These are phyloP conservation scores for Fusarium sororula DNA, from an alignment of 2,329 filamentous ascomycete genomes.

Conservation along the genomic window DNA sequence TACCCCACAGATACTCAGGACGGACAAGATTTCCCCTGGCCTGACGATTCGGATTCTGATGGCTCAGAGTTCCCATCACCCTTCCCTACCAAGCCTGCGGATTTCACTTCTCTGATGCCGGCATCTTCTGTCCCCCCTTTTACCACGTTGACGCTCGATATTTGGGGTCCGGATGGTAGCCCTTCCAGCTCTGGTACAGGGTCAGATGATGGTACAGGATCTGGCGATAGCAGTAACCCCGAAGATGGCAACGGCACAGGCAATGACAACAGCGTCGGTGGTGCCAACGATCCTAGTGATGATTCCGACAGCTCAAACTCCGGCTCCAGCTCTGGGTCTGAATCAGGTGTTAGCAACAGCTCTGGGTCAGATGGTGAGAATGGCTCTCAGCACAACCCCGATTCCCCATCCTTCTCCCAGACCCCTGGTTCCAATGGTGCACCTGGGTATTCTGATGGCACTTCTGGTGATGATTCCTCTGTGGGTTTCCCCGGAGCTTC, in stretches of 20 bases:
- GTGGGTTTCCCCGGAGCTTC: constrained; percentile 11
- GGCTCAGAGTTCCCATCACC: constrained; percentile 37
- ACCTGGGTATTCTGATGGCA: constrained; percentile 31
- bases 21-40: constrained; percentile 23
- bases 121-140: constrained; percentile 42
- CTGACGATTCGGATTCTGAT: constrained; percentile 29
- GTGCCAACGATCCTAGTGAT: neutral
- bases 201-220: neutral
- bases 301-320: neutral
- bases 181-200: constrained; percentile 10
- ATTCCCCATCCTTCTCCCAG: constrained; percentile 13
- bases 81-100: constrained; percentile 43
- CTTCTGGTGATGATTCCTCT: constrained; percentile 33
- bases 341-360: neutral
- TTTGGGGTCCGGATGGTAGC: constrained; percentile 42
- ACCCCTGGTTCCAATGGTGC: constrained; percentile 30
- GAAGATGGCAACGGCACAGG: constrained; percentile 6
- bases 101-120: constrained; percentile 12
- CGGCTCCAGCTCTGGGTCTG: neutral
- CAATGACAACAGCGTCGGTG: neutral
- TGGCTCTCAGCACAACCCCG: constrained; percentile 10
- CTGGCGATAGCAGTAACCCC: constrained; percentile 14
- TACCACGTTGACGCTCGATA: constrained; percentile 50
- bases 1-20: constrained; percentile 46
- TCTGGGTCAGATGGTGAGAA: constrained; percentile 4